Percentiles rank a stretch among this genome's conserved stretches.
phyloP scores from a whole-genome alignment of 768 basidiomycete genomes.

The Collybia sp. region DNA sequence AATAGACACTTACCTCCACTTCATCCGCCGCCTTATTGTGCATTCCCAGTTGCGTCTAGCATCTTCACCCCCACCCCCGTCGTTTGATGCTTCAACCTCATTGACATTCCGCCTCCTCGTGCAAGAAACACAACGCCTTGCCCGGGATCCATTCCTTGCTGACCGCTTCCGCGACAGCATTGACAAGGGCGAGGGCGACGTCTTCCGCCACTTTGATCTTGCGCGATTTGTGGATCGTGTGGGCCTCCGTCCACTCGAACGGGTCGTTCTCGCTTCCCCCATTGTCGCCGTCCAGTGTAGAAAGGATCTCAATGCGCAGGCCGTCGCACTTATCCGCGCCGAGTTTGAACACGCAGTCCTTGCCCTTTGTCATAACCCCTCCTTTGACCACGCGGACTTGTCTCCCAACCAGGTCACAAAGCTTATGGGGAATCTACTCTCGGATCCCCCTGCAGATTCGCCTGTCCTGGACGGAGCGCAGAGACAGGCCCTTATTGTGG shows the following conservation, averaged over 20 bases:
- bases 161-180: conserved; percentile 89
- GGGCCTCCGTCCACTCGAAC: conserved; percentile 75
- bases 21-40: conserved; percentile 92
- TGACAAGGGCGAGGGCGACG: conserved; percentile 82
- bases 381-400: conserved; percentile 79
- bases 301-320: conserved; percentile 58
- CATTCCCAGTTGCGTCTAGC: conserved; percentile 75
- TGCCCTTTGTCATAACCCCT: conserved; percentile 73
- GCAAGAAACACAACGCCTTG: conserved; percentile 85
- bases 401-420: conserved; percentile 70
- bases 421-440: conserved; percentile 77
- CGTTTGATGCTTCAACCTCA: conserved; percentile 71
- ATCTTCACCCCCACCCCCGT: conserved; percentile 52
- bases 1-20: conserved; percentile 94
- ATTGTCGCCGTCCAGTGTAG: conserved; percentile 58
- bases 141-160: conserved; percentile 85
- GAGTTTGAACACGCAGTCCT: conserved; percentile 80
- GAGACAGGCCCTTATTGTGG: conserved; percentile 68
- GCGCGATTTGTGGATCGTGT: conserved; percentile 79
- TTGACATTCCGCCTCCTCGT: conserved; percentile 82
- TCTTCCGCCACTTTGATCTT: conserved; percentile 81
- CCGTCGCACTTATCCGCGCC: conserved; percentile 60
- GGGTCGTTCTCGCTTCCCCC: conserved; percentile 71
- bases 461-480: conserved; percentile 70
- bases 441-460: conserved; percentile 61